These are phyloP conservation scores for Thermothelomyces thermophilus DNA, from an alignment of 2,329 filamentous ascomycete genomes.

Conservation along the genomic window DNA sequence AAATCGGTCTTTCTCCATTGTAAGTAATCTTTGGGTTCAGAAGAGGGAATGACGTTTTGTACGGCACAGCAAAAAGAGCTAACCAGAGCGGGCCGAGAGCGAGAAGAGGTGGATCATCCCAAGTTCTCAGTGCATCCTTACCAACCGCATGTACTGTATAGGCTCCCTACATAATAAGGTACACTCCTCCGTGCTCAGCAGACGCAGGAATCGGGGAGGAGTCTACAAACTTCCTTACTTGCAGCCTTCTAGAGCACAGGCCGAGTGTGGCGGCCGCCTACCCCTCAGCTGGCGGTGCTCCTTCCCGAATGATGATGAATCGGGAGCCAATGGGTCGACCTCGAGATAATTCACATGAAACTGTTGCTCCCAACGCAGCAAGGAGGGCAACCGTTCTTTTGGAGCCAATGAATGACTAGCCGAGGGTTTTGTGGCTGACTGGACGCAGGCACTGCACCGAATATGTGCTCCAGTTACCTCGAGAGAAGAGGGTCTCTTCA, in stretches of 20 bases:
- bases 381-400: constrained; percentile 20
- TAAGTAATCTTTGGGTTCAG: too few relatives aligned
- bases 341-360: constrained; percentile 19
- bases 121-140: too few relatives aligned
- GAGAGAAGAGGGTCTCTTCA: neutral
- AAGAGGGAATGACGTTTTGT: too few relatives aligned
- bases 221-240: too few relatives aligned
- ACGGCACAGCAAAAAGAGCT: too few relatives aligned
- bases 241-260: constrained; percentile 9
- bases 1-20: too few relatives aligned
- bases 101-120: too few relatives aligned
- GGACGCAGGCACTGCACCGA: neutral
- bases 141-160: too few relatives aligned
- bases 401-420: constrained; percentile 2
- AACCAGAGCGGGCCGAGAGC: too few relatives aligned
- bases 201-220: too few relatives aligned
- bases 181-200: too few relatives aligned
- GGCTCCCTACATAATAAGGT: too few relatives aligned
- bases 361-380: constrained; percentile 25
- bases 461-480: neutral
- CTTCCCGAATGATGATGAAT: neutral
- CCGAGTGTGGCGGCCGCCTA: neutral
- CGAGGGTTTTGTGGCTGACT: constrained; percentile 9
- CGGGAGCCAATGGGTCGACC: constrained; percentile 19
- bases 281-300: neutral